Conservation (phyloP, 139 green algal genomes). For the Deuterostichococcus epilithicus region DNA sequence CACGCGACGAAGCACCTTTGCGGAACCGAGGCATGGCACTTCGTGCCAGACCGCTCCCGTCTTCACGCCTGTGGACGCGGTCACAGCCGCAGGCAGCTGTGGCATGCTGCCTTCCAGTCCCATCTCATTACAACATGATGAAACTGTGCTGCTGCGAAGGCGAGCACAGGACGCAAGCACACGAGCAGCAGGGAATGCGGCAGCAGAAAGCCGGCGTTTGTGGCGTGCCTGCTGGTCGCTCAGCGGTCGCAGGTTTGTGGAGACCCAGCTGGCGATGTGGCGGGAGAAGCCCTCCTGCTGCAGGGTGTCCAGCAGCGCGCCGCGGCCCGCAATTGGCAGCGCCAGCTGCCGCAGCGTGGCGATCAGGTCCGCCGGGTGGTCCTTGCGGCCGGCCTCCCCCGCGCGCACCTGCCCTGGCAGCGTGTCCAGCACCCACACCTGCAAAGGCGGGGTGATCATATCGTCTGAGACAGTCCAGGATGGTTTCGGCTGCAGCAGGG, state of each 20-base stretch:
- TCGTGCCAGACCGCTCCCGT: too few relatives aligned
- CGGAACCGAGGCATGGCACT: too few relatives aligned
- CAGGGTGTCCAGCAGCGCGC: conserved; percentile 46
- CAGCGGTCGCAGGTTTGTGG: conserved; percentile 76
- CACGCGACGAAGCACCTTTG: too few relatives aligned
- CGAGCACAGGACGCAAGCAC: too few relatives aligned
- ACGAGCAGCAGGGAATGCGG: too few relatives aligned
- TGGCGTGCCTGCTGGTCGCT: conserved; percentile 11
- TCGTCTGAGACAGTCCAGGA: neutral
- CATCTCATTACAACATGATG: too few relatives aligned
- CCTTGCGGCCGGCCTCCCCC: conserved; percentile 37
- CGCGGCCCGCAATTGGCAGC: conserved; percentile 51
- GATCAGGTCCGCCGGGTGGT: conserved; percentile 81
- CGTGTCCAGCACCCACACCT: conserved; percentile 88
- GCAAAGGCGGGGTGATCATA: neutral
- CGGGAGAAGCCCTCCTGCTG: conserved; percentile 34
- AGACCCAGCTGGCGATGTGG: conserved; percentile 63
- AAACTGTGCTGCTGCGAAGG: too few relatives aligned
- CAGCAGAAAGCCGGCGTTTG: neutral
- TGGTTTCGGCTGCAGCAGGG: neutral
- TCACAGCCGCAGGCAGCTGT: too few relatives aligned
- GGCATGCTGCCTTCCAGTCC: too few relatives aligned
- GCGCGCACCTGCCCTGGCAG: conserved; percentile 74
- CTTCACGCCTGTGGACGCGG: too few relatives aligned
- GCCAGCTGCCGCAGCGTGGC: conserved; percentile 54